These are phyloP conservation scores for Incumbomyces delicatus DNA, from an alignment of 2,329 filamentous ascomycete species.

Conservation along the genomic window DNA sequence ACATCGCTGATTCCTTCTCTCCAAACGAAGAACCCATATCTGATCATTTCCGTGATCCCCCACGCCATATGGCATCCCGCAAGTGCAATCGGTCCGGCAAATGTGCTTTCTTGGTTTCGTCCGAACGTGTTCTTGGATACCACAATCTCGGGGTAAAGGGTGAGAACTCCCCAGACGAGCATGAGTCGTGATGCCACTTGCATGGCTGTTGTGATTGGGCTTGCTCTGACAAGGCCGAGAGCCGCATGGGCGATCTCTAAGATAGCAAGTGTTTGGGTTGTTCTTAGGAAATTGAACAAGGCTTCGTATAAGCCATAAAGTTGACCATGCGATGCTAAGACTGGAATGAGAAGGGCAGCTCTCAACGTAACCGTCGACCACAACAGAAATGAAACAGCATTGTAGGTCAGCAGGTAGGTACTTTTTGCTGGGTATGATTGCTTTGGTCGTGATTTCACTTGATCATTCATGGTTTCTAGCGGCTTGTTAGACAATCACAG, in stretches of 20 bases:
- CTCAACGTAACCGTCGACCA: conserved; percentile 71
- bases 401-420: conserved; percentile 76
- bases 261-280: conserved; percentile 72
- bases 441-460: conserved; percentile 9
- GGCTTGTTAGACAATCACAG: neutral
- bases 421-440: conserved; percentile 42
- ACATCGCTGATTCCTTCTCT: conserved; percentile 45
- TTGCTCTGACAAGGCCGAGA: conserved; percentile 72
- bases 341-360: conserved; percentile 47
- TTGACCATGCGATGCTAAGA: conserved; percentile 40
- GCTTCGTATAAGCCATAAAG: conserved; percentile 37
- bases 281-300: conserved; percentile 34
- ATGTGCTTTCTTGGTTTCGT: conserved; percentile 11
- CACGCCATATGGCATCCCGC: conserved; percentile 62
- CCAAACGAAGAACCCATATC: conserved; percentile 84
- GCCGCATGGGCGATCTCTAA: conserved; percentile 78
- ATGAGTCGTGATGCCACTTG: conserved; percentile 82
- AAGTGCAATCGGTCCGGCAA: conserved; percentile 26
- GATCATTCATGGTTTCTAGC: conserved; percentile 23
- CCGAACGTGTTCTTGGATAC: conserved; percentile 44
- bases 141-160: conserved; percentile 60
- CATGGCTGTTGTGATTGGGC: conserved; percentile 74
- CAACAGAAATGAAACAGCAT: conserved; percentile 62
- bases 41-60: conserved; percentile 82
- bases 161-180: conserved; percentile 77